Base-by-base conservation (phyloP, 2,329 filamentous ascomycete genomes). In the Aspergillus novoparasiticus region DNA sequence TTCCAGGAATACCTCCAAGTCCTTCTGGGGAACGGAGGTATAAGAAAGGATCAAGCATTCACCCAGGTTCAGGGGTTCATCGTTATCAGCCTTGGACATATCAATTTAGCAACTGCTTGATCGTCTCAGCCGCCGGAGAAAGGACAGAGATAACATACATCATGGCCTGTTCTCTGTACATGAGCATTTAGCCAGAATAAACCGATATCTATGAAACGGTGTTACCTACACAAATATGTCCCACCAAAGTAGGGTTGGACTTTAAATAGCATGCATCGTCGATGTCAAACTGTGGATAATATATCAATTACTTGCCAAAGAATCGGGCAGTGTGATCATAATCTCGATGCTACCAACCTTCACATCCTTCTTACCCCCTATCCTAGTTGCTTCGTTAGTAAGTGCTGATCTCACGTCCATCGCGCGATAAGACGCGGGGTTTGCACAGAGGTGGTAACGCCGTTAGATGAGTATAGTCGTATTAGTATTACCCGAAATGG, bases 21-120 rank as follows among this genome's bases (percentile, higher is more conserved):
- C 66, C 28, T 73, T 67, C 56, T 73, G 57, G 9, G 75, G 71
- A 6, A 77, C 68, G 12, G 71, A 57, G 32, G 67, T 68, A 60
- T 77, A 71, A 6, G 70, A 66, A 43, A 75, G 67, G 39, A 72
- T 72, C 21, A 71, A 66, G 57, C 74, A 69, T 23, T 79, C 81
- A 39, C 75, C 75, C 62, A 73, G 65, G 34, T 75, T 75, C 62
- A 73, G 66, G 36, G 65, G 63, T 30, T 68, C 66, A 41, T 71
- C 62, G 19, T 66, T 62, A 39, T 73, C 70, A 19, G 68, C 55
- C 68, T 71, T 59, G 30, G 9, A 28, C 11, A 55, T 12, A 57
- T 61, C 41, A 62, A 56, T 43, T 51, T 4, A 26, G n/a, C 12
- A 21, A 56, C 30, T 23, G 32, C 36, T 39, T 21, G 4, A 10